Percentiles rank a stretch among this genome's conserved stretches.
phyloP scores from a whole-genome alignment of 2,329 filamentous ascomycete genomes.

The Fusarium fujikuroi region DNA sequence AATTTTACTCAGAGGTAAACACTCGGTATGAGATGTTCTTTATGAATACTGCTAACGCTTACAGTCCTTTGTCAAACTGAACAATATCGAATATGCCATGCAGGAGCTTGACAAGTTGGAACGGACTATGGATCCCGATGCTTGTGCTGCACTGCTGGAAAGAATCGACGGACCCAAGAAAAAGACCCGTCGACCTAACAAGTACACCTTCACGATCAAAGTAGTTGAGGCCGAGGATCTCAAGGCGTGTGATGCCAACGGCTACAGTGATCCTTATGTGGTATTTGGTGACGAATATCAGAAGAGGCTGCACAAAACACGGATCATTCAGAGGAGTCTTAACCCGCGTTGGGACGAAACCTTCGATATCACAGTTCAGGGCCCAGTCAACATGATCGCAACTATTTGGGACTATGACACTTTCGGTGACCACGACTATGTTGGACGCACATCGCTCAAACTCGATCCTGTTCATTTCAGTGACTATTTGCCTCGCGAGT shows the following conservation, averaged over 20 bases:
- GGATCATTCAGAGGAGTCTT: conserved; percentile 88
- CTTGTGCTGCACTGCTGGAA: conserved; percentile 83
- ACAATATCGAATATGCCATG: conserved; percentile 96
- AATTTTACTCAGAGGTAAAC: conserved; percentile 89
- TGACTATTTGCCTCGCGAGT: conserved; percentile 94
- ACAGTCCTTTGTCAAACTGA: conserved; percentile 95
- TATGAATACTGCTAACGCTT: conserved; percentile 43
- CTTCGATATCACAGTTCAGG: conserved; percentile 92
- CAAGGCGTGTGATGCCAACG: conserved; percentile 96
- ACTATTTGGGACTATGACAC: conserved; percentile 99
- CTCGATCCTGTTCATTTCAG: conserved; percentile 98
- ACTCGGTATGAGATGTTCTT: not conserved
- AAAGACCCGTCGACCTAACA: conserved; percentile 74
- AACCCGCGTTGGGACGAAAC: conserved; percentile 98
- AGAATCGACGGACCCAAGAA: conserved; percentile 77
- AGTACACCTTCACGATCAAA: conserved; percentile 98
- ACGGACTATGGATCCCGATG: conserved; percentile 89
- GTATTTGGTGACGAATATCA: conserved; percentile 98
- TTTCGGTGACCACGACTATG: conserved; percentile 96
- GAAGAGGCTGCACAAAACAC: conserved; percentile 93
- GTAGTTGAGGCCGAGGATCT: conserved; percentile 97
- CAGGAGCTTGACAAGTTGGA: conserved; percentile 92
- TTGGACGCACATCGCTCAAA: conserved; percentile 95
- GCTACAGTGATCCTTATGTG: conserved; percentile 94
- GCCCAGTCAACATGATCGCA: conserved; percentile 91